Percentiles rank a stretch among this genome's conserved stretches.
phyloP scores from a whole-genome alignment of 192 early-diverging fungal genomes.

The Podila clonocystis region DNA sequence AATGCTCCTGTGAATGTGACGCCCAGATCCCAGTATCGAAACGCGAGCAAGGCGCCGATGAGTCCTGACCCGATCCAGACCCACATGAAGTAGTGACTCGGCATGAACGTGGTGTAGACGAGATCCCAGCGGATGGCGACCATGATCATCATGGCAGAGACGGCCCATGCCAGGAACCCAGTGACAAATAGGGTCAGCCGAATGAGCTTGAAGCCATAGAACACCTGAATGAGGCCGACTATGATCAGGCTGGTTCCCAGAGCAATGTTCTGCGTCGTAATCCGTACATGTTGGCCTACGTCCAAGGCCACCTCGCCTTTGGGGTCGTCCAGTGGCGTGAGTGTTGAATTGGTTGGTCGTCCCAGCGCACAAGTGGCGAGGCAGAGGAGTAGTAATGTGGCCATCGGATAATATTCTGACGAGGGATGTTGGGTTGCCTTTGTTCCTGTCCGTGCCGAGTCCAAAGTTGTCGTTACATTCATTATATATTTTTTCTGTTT shows the following conservation, averaged over 20 bases:
- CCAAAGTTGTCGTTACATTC: too few relatives aligned
- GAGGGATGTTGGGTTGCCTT: not conserved
- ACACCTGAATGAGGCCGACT: conserved; percentile 31
- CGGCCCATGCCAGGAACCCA: conserved; percentile 40
- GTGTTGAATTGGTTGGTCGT: conserved; percentile 14
- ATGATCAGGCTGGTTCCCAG: conserved; percentile 26
- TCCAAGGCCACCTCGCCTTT: conserved; percentile 4
- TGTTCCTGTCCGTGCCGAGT: too few relatives aligned
- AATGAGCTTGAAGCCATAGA: conserved; percentile 45
- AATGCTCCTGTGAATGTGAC: conserved; percentile 41
- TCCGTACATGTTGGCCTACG: conserved; percentile 20
- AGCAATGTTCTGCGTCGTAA: conserved; percentile 23
- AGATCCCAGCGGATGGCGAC: conserved; percentile 46
- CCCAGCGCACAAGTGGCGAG: conserved; percentile 4
- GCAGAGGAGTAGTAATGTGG: not conserved
- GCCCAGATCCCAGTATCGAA: conserved; percentile 49
- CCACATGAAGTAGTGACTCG: conserved; percentile 39
- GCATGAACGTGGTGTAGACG: conserved; percentile 38
- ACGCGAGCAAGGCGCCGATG: conserved; percentile 18
- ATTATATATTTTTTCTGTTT: too few relatives aligned
- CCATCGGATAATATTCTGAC: not conserved
- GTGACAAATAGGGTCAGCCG: conserved; percentile 30
- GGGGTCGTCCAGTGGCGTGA: conserved; percentile 16
- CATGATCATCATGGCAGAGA: conserved; percentile 43
- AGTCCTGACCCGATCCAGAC: conserved; percentile 34